Conservation (phyloP, 2,329 filamentous ascomycete genomes). For the Xylaria sp. region DNA sequence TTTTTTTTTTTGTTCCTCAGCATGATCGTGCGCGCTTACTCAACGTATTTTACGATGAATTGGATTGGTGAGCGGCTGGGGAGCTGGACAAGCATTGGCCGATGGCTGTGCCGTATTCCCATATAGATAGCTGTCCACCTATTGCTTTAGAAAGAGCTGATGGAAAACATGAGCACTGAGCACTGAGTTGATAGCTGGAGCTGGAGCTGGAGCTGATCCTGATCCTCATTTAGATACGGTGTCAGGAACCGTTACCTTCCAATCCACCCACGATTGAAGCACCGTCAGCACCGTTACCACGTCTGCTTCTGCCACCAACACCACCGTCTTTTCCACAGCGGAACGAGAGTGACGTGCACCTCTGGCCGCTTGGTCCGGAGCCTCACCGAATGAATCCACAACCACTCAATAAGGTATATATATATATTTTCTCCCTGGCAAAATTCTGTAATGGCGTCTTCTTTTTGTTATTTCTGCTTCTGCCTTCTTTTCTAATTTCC, state of each 20-base stretch:
- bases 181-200: conserved; percentile 4
- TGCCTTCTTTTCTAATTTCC: conserved; percentile 12
- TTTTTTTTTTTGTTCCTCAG: too few species aligned
- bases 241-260: conserved; percentile 39
- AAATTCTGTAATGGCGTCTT: background rate
- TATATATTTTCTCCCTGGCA: conserved; percentile 39
- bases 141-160: conserved; percentile 10
- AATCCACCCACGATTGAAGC: conserved; percentile 35
- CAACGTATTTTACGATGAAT: conserved; percentile 27
- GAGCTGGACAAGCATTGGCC: conserved; percentile 7
- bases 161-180: background rate
- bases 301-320: conserved; percentile 36
- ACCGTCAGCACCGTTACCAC: conserved; percentile 34
- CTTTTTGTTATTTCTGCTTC: background rate
- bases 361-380: conserved; percentile 51
- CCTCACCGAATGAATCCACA: conserved; percentile 58
- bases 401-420: conserved; percentile 57
- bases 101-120: conserved; percentile 3
- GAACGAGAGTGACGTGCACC: conserved; percentile 47
- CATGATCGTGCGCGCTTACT: conserved; percentile 23
- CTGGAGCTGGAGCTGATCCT: conserved; percentile 30
- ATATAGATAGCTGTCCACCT: conserved; percentile 11
- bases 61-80: conserved; percentile 30
- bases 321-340: conserved; percentile 43
- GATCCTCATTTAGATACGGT: conserved; percentile 39